A percentile compares a stretch with the other conserved stretches of the same genome.
Evolutionary conservation across 106 monocot species (phyloP).

Genomic region (Hemerocallis citrina): DNA sequence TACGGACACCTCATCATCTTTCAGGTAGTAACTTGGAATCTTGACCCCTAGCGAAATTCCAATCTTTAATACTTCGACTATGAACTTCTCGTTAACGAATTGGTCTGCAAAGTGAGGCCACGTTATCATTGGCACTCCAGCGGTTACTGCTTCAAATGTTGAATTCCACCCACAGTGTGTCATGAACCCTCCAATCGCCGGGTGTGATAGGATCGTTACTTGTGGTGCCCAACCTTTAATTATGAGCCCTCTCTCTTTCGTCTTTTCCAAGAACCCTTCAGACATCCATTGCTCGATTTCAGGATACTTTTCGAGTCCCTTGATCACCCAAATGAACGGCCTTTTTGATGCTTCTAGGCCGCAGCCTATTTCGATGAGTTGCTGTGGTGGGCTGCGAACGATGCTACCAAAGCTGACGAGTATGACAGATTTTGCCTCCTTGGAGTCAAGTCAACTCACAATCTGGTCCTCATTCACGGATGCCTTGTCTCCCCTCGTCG

Average conservation of each 20-base stretch:
- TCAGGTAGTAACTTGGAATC: constrained; percentile 13
- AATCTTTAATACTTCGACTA: background rate
- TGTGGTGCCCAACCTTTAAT: constrained; percentile 67
- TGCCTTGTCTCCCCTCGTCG: constrained; percentile 25
- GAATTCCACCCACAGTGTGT: constrained; percentile 8
- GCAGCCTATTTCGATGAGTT: constrained; percentile 42
- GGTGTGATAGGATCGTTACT: background rate
- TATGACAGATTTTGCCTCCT: constrained; percentile 22
- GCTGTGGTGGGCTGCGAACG: constrained; percentile 1
- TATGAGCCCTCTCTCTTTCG: constrained; percentile 12
- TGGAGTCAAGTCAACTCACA: constrained; percentile 38
- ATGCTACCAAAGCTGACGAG: constrained; percentile 53
- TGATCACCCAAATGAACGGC: constrained; percentile 61
- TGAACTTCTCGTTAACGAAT: background rate
- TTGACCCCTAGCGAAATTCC: background rate
- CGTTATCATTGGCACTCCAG: constrained; percentile 1
- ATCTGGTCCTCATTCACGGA: constrained; percentile 10
- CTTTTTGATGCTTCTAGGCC: constrained; percentile 34
- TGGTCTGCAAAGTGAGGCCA: constrained; percentile 1
- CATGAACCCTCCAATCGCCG: background rate
- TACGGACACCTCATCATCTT: background rate
- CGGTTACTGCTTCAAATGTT: background rate
- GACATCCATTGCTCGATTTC: constrained; percentile 27
- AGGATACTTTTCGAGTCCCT: constrained; percentile 2
- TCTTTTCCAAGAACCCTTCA: constrained; percentile 44